phyloP scores from a whole-genome alignment of 208 protist species.

The Phytomonas francai region DNA sequence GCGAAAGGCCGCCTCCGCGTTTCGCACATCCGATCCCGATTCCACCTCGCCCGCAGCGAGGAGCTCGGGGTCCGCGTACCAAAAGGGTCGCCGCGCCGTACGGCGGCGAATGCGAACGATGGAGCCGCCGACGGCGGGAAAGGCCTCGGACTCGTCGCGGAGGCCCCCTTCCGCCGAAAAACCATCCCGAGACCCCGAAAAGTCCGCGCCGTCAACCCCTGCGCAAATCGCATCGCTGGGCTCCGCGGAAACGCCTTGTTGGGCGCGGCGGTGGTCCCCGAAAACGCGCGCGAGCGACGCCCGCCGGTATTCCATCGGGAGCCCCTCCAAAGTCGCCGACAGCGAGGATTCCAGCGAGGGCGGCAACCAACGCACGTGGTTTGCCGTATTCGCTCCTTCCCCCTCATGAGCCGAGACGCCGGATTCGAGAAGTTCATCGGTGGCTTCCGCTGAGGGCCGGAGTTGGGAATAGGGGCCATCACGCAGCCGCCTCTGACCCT shows the following conservation, averaged over 20 bases:
- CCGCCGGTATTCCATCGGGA: not conserved
- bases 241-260: not conserved
- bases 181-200: too few relatives aligned
- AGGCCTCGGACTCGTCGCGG: too few relatives aligned
- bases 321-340: not conserved
- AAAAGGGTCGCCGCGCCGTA: not conserved
- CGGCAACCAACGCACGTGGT: not conserved
- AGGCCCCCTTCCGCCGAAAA: too few relatives aligned
- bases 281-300: not conserved
- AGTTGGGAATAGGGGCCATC: constrained; percentile 4
- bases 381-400: not conserved
- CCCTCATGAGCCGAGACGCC: not conserved
- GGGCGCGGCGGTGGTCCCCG: not conserved
- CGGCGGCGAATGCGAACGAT: not conserved
- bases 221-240: too few relatives aligned
- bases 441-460: not conserved
- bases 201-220: too few relatives aligned
- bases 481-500: constrained; percentile 24
- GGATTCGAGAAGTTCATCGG: not conserved
- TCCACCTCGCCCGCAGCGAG: not conserved
- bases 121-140: too few relatives aligned
- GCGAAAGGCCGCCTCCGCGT: not conserved
- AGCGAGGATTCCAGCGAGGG: not conserved
- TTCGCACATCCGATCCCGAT: not conserved
- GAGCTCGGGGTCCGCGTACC: not conserved